Evolutionary conservation across 2,329 filamentous ascomycete species (phyloP), one percentile per base, ranked within the genome.

Genomic region (Ascochyta clinopodiicola): DNA sequence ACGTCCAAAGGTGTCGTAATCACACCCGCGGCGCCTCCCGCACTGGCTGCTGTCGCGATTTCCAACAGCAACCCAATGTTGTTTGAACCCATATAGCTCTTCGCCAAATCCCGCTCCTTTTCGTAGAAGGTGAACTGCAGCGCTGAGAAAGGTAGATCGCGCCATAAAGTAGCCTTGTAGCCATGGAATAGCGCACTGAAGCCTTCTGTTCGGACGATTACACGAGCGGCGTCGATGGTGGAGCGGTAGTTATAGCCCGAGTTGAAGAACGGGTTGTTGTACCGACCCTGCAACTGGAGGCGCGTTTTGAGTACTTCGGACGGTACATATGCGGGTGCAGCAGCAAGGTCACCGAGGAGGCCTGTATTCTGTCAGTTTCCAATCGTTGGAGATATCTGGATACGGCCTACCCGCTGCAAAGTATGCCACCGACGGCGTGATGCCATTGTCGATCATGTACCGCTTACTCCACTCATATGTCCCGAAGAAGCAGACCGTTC

Each of bases 111-210:
- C 68, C 93, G 91, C 72, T 93, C 93, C 75, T 98, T 91, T 76
- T 99, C 95, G 80, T 96, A 99, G 74, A 99, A 97, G 69, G 96
- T 94, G 77, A 99, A 98, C 72, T 99, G 95, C 10, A 99, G 79
- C 0, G 95, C 95, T 0, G 94, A 98, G 73, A 97, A 99, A 1
- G 95, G 95, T 21, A 99, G 83, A 69, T 99, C 95, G 55, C 95
- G 89, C 78, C 91, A 95, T 3, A 99, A 86, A 0, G 95, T 99
- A 10, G 95, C 95, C 75, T 95, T 95, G 80, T 96, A 99, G n/a
- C 95, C 95, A 67, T 96, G 89, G 75, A 97, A 99, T 22, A 99
- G 84, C 17, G 96, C 95, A 0, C 86, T 82, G 49, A 92, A 82
- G 0, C 95, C 96, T 78, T 99, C 95, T 37, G 84, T 83, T 35